Percentiles rank a stretch among this genome's conserved stretches.
These are phyloP conservation scores for Parascedosporium putredinis DNA, from an alignment of 2,329 filamentous ascomycete species.

Conservation along the genomic window DNA sequence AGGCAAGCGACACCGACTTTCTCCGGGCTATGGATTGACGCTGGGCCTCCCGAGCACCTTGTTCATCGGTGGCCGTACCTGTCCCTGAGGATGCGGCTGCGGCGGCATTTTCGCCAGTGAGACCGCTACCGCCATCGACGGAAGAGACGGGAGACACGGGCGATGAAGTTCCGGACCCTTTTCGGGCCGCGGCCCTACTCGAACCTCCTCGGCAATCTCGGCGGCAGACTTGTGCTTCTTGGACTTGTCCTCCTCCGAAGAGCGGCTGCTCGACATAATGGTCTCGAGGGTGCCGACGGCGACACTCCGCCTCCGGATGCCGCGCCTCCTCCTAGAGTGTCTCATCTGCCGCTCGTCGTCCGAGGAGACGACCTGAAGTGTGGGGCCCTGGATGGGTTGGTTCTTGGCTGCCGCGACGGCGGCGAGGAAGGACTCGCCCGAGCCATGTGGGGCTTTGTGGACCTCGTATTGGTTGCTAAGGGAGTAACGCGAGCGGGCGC, in stretches of 20 bases:
- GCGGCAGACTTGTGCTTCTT: constrained; percentile 45
- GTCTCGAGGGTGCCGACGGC: constrained; percentile 56
- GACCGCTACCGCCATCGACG: constrained; percentile 13
- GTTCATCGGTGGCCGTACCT: not conserved
- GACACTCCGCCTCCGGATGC: constrained; percentile 32
- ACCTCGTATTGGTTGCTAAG: constrained; percentile 58
- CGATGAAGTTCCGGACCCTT: constrained; percentile 23
- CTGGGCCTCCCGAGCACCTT: not conserved
- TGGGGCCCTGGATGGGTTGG: constrained; percentile 34
- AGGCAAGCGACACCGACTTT: constrained; percentile 7
- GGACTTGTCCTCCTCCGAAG: constrained; percentile 51
- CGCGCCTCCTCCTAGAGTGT: constrained; percentile 29
- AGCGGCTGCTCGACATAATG: constrained; percentile 56
- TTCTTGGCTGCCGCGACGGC: constrained; percentile 16
- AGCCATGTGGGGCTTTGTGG: constrained; percentile 52
- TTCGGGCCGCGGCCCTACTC: constrained; percentile 28
- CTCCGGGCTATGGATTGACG: constrained; percentile 8
- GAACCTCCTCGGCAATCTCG: constrained; percentile 44
- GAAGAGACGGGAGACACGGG: constrained; percentile 21
- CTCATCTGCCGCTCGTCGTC: constrained; percentile 41
- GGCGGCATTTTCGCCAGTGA: not conserved
- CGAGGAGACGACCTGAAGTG: constrained; percentile 45
- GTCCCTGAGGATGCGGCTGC: not conserved
- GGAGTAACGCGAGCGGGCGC: constrained; percentile 53
- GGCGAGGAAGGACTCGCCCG: constrained; percentile 37